Evolutionary conservation across 176 grass and related monocot genomes (phyloP).

Genomic region (Elymus sibiricus): DNA sequence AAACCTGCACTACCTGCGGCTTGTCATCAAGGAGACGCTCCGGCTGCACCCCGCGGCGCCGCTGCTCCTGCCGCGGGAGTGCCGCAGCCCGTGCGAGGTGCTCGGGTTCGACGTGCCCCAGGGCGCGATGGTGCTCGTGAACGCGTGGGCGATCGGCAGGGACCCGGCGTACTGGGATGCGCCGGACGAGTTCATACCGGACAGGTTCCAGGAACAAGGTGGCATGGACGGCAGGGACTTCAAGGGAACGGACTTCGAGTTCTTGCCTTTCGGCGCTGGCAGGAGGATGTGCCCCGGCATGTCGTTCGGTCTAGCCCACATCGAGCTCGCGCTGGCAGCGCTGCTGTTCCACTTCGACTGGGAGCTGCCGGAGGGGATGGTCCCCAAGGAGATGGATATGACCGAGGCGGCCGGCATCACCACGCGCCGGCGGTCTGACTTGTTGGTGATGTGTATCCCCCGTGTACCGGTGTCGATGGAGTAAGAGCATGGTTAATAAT

Average conservation of each 20-base stretch:
- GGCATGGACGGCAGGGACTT: background rate
- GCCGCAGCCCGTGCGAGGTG: conserved; percentile 11
- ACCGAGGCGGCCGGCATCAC: conserved; percentile 8
- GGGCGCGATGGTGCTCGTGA: conserved; percentile 37
- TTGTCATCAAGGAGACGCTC: conserved; percentile 36
- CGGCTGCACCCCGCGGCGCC: conserved; percentile 20
- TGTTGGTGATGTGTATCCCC: background rate
- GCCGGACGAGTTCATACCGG: conserved; percentile 27
- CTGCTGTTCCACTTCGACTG: conserved; percentile 42
- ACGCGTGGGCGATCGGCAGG: conserved; percentile 48
- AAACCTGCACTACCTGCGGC: conserved; percentile 19
- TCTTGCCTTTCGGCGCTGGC: conserved; percentile 34
- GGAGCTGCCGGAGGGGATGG: conserved; percentile 2
- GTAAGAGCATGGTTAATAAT: no score
- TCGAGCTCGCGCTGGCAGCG: conserved; percentile 8
- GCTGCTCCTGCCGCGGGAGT: conserved; percentile 3
- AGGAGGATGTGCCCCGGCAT: conserved; percentile 42
- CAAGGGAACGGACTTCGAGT: conserved; percentile 26
- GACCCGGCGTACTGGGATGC: conserved; percentile 22
- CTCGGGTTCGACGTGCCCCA: conserved; percentile 33
- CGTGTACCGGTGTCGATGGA: background rate
- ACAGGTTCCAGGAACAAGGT: conserved; percentile 13
- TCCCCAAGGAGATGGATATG: conserved; percentile 5
- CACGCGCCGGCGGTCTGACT: background rate
- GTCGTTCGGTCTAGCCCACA: conserved; percentile 24